Conservation (phyloP, 495 filamentous ascomycete species). For the Penicillium crystallinum region DNA sequence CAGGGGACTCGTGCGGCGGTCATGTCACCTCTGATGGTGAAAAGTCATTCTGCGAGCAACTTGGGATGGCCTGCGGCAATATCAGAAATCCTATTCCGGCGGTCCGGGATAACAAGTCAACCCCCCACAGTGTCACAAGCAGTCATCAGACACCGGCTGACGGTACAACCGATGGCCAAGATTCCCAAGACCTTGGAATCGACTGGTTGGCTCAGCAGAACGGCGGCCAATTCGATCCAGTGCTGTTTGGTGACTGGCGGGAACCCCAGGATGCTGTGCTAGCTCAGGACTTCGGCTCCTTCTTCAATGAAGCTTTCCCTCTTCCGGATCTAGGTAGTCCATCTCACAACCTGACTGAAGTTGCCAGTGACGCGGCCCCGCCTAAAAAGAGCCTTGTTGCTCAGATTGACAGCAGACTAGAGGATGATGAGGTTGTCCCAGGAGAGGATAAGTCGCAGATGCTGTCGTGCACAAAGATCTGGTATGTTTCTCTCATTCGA, state of each 20-base stretch:
- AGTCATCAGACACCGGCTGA: constrained; percentile 17
- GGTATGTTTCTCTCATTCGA: constrained; percentile 52
- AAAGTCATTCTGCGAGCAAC: constrained; percentile 61
- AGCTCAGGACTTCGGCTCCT: constrained; percentile 65
- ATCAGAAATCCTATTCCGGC: constrained; percentile 62
- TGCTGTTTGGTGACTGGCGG: constrained; percentile 88
- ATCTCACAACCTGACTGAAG: constrained; percentile 58
- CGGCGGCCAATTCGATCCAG: constrained; percentile 82
- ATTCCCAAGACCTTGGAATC: constrained; percentile 39
- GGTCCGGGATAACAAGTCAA: constrained; percentile 26
- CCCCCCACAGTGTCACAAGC: constrained; percentile 26
- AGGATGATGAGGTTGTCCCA: constrained; percentile 63
- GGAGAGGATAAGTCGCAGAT: constrained; percentile 61
- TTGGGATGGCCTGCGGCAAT: constrained; percentile 69
- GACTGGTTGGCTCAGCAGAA: constrained; percentile 83
- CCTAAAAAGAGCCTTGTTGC: constrained; percentile 67
- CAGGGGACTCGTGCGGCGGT: constrained; percentile 18
- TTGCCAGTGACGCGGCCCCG: constrained; percentile 31
- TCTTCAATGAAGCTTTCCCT: constrained; percentile 87
- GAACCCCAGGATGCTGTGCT: constrained; percentile 76
- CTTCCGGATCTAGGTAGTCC: constrained; percentile 68
- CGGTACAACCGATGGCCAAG: constrained; percentile 17
- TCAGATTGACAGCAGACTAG: constrained; percentile 64
- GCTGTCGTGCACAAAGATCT: constrained; percentile 84
- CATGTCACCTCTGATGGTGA: constrained; percentile 48